A percentile compares a stretch with the other conserved stretches of the same genome.
phyloP scores from a whole-genome alignment of 1,284 basidiomycete species.

The Naganishia albida region DNA sequence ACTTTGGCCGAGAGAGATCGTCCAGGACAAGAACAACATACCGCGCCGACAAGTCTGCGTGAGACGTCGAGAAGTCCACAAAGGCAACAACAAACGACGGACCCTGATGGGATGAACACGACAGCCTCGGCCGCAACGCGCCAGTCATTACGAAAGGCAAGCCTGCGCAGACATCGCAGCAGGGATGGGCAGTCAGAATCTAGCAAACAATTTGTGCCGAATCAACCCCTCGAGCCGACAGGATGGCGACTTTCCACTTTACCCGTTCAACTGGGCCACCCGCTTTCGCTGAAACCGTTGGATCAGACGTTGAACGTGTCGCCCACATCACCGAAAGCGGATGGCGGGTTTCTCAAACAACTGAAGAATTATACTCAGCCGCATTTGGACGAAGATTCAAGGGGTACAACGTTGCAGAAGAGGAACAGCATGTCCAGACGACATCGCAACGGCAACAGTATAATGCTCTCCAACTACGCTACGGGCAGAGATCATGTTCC shows the following conservation, averaged over 20 bases:
- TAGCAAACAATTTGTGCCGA: neutral
- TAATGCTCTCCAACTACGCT: neutral
- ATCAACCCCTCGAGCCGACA: conserved; percentile 1
- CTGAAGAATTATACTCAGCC: neutral
- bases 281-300: neutral
- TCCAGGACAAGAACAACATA: no score
- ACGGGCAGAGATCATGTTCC: neutral
- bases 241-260: neutral
- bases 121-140: no score
- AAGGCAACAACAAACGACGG: no score
- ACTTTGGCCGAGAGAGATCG: no score
- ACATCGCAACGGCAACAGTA: neutral
- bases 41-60: no score
- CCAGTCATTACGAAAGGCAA: neutral
- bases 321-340: neutral
- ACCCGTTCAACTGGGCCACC: neutral
- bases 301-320: neutral
- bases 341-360: neutral
- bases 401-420: neutral
- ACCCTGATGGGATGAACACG: no score
- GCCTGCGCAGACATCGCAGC: neutral
- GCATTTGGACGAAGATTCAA: neutral
- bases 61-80: no score
- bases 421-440: neutral
- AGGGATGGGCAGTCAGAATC: neutral